Conservation (phyloP, 176 grass and related monocot genomes). For the Sorghum bicolor region Sorghum_bicolor_NCBIv3 NC_012870.2:71294001-71294500, state of each 20-base stretch:
- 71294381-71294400: constrained; percentile 41
- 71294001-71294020: constrained; percentile 35
- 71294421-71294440: constrained; percentile 52
- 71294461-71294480: neutral
- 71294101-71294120: constrained; percentile 43
- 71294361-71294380: neutral
- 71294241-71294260: constrained; percentile 6
- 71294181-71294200: constrained; percentile 23
- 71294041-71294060: neutral
- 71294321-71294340: constrained; percentile 21
- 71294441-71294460: constrained; percentile 24
- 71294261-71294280: neutral
- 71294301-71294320: constrained; percentile 28
- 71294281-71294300: neutral
- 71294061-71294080: constrained; percentile 34
- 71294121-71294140: constrained; percentile 31
- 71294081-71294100: constrained; percentile 42
- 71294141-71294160: constrained; percentile 11
- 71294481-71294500: constrained; percentile 22
- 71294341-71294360: neutral
- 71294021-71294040: neutral
- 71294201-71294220: constrained; percentile 31
- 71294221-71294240: constrained; percentile 1
- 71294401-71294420: constrained; percentile 9
- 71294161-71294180: constrained; percentile 22